Evolutionary conservation across 2,329 filamentous ascomycete species (phyloP), one percentile per base, ranked within the genome.

Genomic region (Grosmannia clavigera): DNA sequence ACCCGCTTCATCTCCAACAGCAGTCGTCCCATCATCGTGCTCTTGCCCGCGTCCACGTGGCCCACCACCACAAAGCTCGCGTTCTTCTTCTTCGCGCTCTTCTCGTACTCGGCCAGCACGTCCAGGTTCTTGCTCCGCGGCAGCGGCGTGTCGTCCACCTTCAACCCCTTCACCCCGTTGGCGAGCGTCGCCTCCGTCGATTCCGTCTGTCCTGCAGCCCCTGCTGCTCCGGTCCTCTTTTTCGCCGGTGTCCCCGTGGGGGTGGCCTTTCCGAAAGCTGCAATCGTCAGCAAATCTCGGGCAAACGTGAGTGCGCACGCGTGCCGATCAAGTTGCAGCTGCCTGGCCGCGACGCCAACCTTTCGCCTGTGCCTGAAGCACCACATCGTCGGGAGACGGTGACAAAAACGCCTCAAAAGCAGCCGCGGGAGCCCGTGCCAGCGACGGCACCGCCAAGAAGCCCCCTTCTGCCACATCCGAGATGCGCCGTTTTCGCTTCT

Each of bases 11-110:
- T 81, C 67, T 99, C 94, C 51, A 92, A 85, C 5, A 99, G 76
- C 33, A 99, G 73, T n/a, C 94, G 85, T 0, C 92, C 94, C 92
- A 99, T 97, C 46, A 99, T 80, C 6, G 94, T 99, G 70, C 91
- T 96, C 73, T 99, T 99, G 58, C 94, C 94, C 58, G 95, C 92
- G 71, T 99, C 94, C 60, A 99, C 94, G 70, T 99, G 94, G 16
- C 94, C 91, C 66, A 96, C 91, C 40, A 96, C 92, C 9, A 96
- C 91, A 73, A 96, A 95, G 70, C 90, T 96, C 51, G 88, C 87
- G 59, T 84, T 86, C 66, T 86, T 88, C 73, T 96, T 97, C 65
- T 80, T 80, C 58, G 84, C 81, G 58, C 83, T 81, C 64, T 86
- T 90, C 67, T 87, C 81, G 68, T 87, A 92, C 69, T 96, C 92